Evolutionary conservation across 805 yeast species (phyloP), one percentile per base, ranked within the genome.

Genomic region (Kodamaea lidongshanica): DNA sequence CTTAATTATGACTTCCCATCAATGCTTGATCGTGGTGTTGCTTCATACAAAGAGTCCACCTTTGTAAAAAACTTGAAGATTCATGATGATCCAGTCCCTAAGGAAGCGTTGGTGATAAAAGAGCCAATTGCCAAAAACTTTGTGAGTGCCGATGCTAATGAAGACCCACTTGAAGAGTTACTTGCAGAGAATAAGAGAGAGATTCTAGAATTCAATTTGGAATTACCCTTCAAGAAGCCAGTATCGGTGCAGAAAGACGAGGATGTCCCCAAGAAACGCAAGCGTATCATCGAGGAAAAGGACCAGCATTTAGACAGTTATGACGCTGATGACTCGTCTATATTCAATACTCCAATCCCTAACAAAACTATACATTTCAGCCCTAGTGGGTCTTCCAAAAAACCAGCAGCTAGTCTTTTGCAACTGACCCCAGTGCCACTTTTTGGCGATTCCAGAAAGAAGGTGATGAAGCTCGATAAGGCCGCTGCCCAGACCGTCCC

Each of bases 351-450:
- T 14, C 58, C 60, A 4, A 44, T 45, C 9, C 50, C 50, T 4
- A 53, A 47, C 29, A 53, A 46, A 27, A 45, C 58, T 8, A 41
- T 46, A 1, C 49, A 36, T 34, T 53, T 52, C 33, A 54, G 60
- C 8, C 56, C 60, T 16, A 41, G 53, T 6, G 50, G 46, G 7
- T 33, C 41, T 3, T 24, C 28, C 27, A 49, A 40, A 42, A 33
- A 30, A 35, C 45, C 36, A 32, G n/a, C n/a, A n/a, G n/a, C n/a
- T n/a, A 37, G 32, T 12, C 15, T 45, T 6, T 24, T 37, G 12
- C 50, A 42, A 23, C 47, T 57, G 8, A 56, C 61, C 7, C 60
- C 61, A 6, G 48, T 47, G 5, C 32, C 53, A 7, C 32, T 44
- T 5, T 34, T 38, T 23, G 48, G 48, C 20, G 53, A 50, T 18